Evolutionary conservation across 805 yeast genomes (phyloP).

Genomic region (Crinitomyces ghanaensis): DNA sequence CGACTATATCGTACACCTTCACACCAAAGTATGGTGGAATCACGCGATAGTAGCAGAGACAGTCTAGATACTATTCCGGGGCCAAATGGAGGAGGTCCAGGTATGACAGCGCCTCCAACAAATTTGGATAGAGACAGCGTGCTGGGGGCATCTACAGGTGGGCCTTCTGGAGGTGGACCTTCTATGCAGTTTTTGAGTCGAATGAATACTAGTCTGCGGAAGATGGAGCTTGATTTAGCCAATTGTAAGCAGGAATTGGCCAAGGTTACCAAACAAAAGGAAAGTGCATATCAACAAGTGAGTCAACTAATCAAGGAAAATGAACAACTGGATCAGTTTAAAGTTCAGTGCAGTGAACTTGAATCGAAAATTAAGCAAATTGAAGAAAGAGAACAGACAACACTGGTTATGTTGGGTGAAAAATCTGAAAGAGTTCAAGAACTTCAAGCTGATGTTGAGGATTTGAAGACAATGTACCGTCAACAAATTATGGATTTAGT

Average conservation of each 20-base stretch:
- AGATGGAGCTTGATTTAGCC: slow-evolving; percentile 67
- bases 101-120: too few relatives aligned
- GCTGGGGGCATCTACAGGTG: slow-evolving; percentile 3
- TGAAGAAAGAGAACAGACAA: slow-evolving; percentile 38
- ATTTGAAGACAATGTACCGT: slow-evolving; percentile 72
- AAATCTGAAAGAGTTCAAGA: slow-evolving; percentile 80
- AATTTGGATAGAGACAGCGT: slow-evolving; percentile 1
- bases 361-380: slow-evolving; percentile 27
- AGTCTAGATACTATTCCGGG: too few relatives aligned
- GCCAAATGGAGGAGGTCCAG: too few relatives aligned
- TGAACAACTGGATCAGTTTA: slow-evolving; percentile 31
- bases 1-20: too few relatives aligned
- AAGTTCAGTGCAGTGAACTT: slow-evolving; percentile 27
- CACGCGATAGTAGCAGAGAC: too few relatives aligned
- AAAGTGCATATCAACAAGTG: slow-evolving; percentile 57
- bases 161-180: slow-evolving; percentile 20
- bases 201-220: slow-evolving; percentile 63
- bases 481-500: slow-evolving; percentile 83
- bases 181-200: slow-evolving; percentile 58
- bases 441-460: slow-evolving; percentile 75
- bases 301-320: slow-evolving; percentile 45
- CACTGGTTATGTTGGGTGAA: slow-evolving; percentile 70
- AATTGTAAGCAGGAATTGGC: slow-evolving; percentile 53
- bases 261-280: slow-evolving; percentile 44
- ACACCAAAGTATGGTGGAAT: too few relatives aligned